Percentiles rank a stretch among this genome's conserved stretches.
Conservation (phyloP, 257 asterid species). For the Anisodus tanguticus region DNA sequence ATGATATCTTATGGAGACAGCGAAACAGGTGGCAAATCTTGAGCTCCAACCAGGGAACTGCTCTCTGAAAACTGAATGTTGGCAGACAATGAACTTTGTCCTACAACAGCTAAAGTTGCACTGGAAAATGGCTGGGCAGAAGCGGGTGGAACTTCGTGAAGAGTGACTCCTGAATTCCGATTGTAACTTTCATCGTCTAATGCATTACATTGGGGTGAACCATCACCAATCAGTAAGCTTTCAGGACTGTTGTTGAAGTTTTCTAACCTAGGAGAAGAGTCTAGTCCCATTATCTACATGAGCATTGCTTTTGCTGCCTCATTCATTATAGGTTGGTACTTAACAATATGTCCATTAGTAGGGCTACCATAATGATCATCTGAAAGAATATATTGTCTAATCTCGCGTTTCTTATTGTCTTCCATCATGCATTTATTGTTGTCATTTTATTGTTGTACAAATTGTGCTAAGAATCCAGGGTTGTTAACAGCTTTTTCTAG, state of each 20-base stretch:
- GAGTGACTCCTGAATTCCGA: conserved; percentile 62
- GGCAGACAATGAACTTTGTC: conserved; percentile 37
- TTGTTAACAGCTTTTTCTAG: conserved; percentile 91
- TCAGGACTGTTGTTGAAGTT: conserved; percentile 52
- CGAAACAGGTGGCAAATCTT: conserved; percentile 43
- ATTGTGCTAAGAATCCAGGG: conserved; percentile 85
- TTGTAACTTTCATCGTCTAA: conserved; percentile 44
- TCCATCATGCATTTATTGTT: conserved; percentile 54
- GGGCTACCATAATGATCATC: conserved; percentile 47
- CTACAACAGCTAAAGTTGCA: conserved; percentile 36
- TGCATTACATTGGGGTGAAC: conserved; percentile 40
- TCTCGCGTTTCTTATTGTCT: conserved; percentile 78
- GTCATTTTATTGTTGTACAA: conserved; percentile 80
- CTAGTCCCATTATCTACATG: conserved; percentile 63
- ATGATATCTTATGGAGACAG: conserved; percentile 48
- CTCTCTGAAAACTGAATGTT: conserved; percentile 36
- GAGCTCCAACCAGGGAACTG: conserved; percentile 42
- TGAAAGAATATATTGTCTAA: conserved; percentile 59
- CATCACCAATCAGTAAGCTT: conserved; percentile 49
- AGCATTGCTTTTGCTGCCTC: conserved; percentile 84
- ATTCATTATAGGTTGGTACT: conserved; percentile 73
- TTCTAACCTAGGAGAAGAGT: conserved; percentile 66
- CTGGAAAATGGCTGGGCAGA: conserved; percentile 46
- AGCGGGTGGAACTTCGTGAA: conserved; percentile 61
- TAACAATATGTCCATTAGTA: conserved; percentile 73